Percentiles rank a stretch among this genome's conserved stretches.
Conservation (phyloP, 2,329 filamentous ascomycete genomes). For the Cladosporium sp. region DNA sequence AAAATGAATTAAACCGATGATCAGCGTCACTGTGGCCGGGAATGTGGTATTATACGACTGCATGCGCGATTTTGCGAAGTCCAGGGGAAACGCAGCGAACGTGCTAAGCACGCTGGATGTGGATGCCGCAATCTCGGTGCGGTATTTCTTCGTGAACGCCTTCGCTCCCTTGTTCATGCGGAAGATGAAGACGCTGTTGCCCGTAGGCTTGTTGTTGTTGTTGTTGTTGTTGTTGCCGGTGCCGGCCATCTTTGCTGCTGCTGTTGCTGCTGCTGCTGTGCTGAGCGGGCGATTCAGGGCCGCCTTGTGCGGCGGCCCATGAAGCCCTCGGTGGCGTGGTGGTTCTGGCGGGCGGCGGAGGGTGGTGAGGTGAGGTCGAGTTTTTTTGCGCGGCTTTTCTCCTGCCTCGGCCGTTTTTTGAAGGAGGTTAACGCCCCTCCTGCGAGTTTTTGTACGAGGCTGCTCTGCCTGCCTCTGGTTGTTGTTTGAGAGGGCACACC, state of each 20-base stretch:
- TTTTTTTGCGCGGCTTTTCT: not conserved
- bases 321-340: not conserved
- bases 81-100: conserved; percentile 77
- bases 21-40: conserved; percentile 81
- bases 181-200: conserved; percentile 27
- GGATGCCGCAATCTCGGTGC: conserved; percentile 77
- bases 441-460: not conserved
- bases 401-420: not conserved
- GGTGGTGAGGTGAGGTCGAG: not conserved
- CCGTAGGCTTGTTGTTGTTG: not conserved
- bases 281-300: conserved; percentile 28
- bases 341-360: too few species aligned
- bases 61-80: conserved; percentile 88
- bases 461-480: not conserved
- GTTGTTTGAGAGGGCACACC: too few species aligned
- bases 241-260: conserved; percentile 27
- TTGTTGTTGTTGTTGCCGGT: conserved; percentile 17
- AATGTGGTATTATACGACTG: conserved; percentile 64
- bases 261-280: not conserved
- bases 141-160: conserved; percentile 70
- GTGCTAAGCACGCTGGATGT: conserved; percentile 76
- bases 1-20: conserved; percentile 44
- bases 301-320: conserved; percentile 30
- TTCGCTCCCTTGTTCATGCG: conserved; percentile 46
- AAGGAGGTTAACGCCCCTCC: not conserved